Evolutionary conservation across 345 rosid species (phyloP), one percentile per base, ranked within the genome.

Genomic region (Atalantia buxifolia): DNA sequence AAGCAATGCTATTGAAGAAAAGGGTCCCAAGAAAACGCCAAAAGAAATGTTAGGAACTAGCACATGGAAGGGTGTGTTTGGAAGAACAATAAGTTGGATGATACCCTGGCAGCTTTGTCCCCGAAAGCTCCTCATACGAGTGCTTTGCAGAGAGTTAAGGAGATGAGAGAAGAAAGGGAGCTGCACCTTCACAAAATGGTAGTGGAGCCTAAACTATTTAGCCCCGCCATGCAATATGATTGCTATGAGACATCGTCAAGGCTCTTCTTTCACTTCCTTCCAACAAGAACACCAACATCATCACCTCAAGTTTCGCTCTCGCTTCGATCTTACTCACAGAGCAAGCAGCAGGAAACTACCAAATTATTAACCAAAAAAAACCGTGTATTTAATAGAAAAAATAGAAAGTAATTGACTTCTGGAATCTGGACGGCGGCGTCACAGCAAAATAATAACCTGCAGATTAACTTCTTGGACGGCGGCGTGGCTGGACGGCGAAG

Each of bases 1-100:
- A 86, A 80, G 83, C 74, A 88, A 82, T 35, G 86, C 79, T 86
- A 84, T 80, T 78, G 83, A 79, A 87, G 36, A 85, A 86, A 83
- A 80, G 80, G 85, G 74, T 45, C 33, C 4, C 57, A 74, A 79
- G 83, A 89, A 86, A 79, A 80, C 42, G 86, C 88, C 95, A 88
- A 91, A 71, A 83, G 86, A 84, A 86, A 73, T 76, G 88, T 87
- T 83, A 89, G 83, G 78, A 35, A 79, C 75, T 84, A 88, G 94
- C 92, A 80, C 86, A 85, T 94, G 95, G 95, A 92, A 86, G 90
- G 88, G 89, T 79, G 78, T 88, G 92, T 82, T 94, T 92, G 93
- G 91, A 86, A 85, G 90, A 92, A 91, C 89, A 85, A 86, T 79
- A 78, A 70, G 76, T 76, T 78, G 80, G 68, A 56, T 64, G 81